Percentiles rank a stretch among this genome's conserved stretches.
phyloP scores from a whole-genome alignment of 2,329 filamentous ascomycete genomes.

The Fusarium fujikuroi region DNA sequence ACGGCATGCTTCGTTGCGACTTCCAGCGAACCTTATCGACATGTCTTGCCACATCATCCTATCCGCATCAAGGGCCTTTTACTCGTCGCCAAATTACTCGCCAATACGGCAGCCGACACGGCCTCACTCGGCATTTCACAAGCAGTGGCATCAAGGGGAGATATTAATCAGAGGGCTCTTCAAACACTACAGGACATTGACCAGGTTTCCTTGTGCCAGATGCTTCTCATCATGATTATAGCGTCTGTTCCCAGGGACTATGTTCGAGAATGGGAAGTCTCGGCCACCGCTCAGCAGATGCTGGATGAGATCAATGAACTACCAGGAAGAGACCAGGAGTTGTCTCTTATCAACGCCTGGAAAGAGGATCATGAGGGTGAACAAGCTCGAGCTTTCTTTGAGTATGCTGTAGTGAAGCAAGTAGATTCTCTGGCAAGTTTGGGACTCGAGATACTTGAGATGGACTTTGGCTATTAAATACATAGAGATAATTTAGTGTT shows the following conservation, averaged over 20 bases:
- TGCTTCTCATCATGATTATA: conserved; percentile 60
- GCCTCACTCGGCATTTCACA: conserved; percentile 44
- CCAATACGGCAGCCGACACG: conserved; percentile 58
- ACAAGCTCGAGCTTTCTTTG: conserved; percentile 59
- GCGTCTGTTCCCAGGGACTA: conserved; percentile 55
- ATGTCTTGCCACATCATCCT: conserved; percentile 61
- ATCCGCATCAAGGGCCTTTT: conserved; percentile 63
- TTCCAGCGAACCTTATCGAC: conserved; percentile 61
- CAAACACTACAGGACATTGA: conserved; percentile 57
- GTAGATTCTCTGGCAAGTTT: conserved; percentile 59
- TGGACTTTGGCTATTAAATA: conserved; percentile 50
- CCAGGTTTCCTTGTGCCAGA: conserved; percentile 64
- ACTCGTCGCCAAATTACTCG: conserved; percentile 62
- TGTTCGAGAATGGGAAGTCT: conserved; percentile 58
- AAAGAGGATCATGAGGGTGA: conserved; percentile 52
- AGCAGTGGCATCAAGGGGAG: conserved; percentile 35
- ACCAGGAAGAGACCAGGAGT: conserved; percentile 57
- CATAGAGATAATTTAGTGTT: too few species aligned
- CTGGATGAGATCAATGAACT: conserved; percentile 61
- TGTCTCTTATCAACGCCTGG: conserved; percentile 58
- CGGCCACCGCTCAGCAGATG: conserved; percentile 57
- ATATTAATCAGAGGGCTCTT: conserved; percentile 40
- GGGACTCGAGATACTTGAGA: conserved; percentile 56
- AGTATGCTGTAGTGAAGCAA: conserved; percentile 59
- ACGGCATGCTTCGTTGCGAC: conserved; percentile 60